Percentiles rank a stretch among this genome's conserved stretches.
Evolutionary conservation across 2,329 filamentous ascomycete species (phyloP).

Genomic region (Monilinia laxa): DNA sequence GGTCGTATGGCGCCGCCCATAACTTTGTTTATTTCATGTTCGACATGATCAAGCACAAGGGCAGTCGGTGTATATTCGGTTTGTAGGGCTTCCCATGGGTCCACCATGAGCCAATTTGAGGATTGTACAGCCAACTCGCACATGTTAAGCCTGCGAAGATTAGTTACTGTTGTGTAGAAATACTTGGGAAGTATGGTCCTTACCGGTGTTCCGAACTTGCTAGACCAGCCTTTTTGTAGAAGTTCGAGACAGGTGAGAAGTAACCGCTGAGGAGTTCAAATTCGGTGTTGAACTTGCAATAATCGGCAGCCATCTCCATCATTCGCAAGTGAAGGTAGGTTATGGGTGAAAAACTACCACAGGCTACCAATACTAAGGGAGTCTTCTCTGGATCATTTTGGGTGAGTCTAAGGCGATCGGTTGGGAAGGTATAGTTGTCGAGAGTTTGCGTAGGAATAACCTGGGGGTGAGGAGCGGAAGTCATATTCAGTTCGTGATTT

Average conservation of each 20-base stretch:
- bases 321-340: conserved; percentile 79
- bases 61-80: conserved; percentile 85
- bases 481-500: conserved; percentile 23
- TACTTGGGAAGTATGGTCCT: conserved; percentile 25
- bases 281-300: conserved; percentile 69
- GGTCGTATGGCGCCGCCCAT: conserved; percentile 69
- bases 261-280: conserved; percentile 89
- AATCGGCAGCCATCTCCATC: conserved; percentile 75
- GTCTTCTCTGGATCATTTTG: conserved; percentile 56
- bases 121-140: conserved; percentile 78
- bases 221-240: conserved; percentile 76
- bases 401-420: conserved; percentile 55
- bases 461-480: conserved; percentile 24
- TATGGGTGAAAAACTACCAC: conserved; percentile 71
- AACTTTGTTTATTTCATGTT: conserved; percentile 82
- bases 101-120: conserved; percentile 79
- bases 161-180: background rate
- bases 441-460: conserved; percentile 32
- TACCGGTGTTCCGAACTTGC: conserved; percentile 69
- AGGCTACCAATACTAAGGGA: conserved; percentile 67
- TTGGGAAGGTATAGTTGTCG: conserved; percentile 57
- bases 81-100: conserved; percentile 85
- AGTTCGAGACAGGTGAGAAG: conserved; percentile 63
- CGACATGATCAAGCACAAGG: conserved; percentile 85
- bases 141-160: conserved; percentile 66